phyloP scores from a whole-genome alignment of 2,329 filamentous ascomycete genomes.

The Alternaria viburni region DNA sequence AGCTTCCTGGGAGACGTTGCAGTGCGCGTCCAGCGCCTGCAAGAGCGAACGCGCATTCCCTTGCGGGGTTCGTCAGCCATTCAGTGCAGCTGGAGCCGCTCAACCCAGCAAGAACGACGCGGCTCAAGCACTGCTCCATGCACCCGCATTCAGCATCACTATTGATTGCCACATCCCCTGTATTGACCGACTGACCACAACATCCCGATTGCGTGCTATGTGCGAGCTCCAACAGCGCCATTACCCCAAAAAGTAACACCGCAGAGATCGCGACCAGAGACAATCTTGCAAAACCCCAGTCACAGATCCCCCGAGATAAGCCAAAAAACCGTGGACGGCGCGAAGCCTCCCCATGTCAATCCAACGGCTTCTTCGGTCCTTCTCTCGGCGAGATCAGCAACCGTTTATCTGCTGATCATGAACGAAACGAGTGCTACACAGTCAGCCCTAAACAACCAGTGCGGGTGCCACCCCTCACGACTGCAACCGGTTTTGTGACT shows the following conservation, averaged over 20 bases:
- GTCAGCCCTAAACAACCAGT: not conserved
- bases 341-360: not conserved
- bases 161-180: not conserved
- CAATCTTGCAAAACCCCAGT: not conserved
- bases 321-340: not conserved
- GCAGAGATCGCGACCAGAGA: not conserved
- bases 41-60: not conserved
- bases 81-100: not conserved
- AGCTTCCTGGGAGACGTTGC: not conserved
- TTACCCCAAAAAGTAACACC: not conserved
- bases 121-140: not conserved
- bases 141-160: not conserved
- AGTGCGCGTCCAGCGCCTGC: not conserved
- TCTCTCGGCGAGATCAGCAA: not conserved
- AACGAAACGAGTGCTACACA: not conserved
- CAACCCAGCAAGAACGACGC: not conserved
- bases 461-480: not conserved
- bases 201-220: not conserved
- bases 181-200: not conserved
- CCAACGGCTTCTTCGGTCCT: slow-evolving; percentile 1
- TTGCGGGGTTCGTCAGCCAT: not conserved
- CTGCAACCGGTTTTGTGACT: not conserved
- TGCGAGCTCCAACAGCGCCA: not conserved
- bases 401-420: not conserved
- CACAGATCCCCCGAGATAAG: slow-evolving; percentile 1